phyloP scores from a whole-genome alignment of 331 rosid species.

The Cydonia oblonga region DNA sequence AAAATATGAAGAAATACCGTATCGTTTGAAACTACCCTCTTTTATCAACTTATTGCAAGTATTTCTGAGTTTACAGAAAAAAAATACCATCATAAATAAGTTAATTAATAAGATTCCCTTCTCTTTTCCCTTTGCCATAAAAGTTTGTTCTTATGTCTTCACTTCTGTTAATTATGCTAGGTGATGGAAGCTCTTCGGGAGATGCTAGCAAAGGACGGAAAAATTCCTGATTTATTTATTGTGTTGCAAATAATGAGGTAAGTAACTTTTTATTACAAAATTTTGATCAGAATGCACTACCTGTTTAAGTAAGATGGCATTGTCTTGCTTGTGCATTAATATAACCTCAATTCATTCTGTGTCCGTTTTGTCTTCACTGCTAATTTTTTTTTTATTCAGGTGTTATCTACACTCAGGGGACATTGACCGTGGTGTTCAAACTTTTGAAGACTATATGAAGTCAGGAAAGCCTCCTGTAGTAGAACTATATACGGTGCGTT shows the following conservation, averaged over 20 bases:
- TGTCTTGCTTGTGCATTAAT: not conserved
- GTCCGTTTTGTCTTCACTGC: constrained; percentile 2
- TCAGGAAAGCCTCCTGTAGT: constrained; percentile 24
- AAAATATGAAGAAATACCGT: not conserved
- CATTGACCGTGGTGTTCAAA: constrained; percentile 54
- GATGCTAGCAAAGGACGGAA: constrained; percentile 62
- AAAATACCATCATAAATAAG: not conserved
- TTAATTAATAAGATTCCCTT: not conserved
- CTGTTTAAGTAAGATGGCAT: not conserved
- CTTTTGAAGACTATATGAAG: constrained; percentile 41
- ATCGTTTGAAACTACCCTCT: too few species aligned
- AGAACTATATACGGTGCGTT: constrained; percentile 65
- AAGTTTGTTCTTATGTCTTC: not conserved
- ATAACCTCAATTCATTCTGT: not conserved
- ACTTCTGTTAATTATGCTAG: constrained; percentile 25
- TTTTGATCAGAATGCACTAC: not conserved
- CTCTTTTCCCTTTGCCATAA: not conserved
- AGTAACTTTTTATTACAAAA: constrained; percentile 8
- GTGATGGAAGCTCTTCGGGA: constrained; percentile 59
- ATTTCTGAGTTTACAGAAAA: too few species aligned
- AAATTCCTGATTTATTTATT: constrained; percentile 53
- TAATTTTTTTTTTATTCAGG: constrained; percentile 42
- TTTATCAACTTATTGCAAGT: too few species aligned
- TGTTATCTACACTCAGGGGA: constrained; percentile 68
- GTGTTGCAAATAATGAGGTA: constrained; percentile 73